Evolutionary conservation across 139 green algal species (phyloP).

Genomic region (Chlorella sp.): DNA sequence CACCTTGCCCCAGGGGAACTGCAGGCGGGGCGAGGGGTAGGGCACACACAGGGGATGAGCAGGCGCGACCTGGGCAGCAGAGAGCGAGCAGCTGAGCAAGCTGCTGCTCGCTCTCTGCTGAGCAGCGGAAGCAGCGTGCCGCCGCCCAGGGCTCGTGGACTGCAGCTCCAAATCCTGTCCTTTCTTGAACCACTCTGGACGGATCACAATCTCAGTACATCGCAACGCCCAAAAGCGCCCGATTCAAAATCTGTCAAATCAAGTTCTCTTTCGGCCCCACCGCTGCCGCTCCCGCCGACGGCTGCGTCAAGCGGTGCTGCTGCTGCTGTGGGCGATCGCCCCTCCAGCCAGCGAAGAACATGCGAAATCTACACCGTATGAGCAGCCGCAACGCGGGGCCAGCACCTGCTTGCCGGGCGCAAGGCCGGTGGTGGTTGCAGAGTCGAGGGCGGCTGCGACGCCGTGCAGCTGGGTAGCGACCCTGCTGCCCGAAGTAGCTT

Average conservation of each 20-base stretch:
- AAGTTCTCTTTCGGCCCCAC: too few relatives aligned
- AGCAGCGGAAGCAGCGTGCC: too few relatives aligned
- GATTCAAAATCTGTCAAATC: too few relatives aligned
- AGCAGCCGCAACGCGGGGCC: not conserved
- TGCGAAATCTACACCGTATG: not conserved
- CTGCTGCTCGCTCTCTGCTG: too few relatives aligned
- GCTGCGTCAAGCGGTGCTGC: not conserved
- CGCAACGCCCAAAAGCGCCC: too few relatives aligned
- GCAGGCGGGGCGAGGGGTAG: not conserved
- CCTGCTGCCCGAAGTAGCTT: not conserved
- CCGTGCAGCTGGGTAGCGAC: not conserved
- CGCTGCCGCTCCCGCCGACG: too few relatives aligned
- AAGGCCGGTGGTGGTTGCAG: slow-evolving; percentile 8
- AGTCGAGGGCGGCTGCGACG: not conserved
- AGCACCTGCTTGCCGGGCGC: slow-evolving; percentile 1
- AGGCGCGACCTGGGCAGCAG: not conserved
- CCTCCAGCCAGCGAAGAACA: not conserved
- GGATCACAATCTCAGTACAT: too few relatives aligned
- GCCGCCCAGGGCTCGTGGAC: too few relatives aligned
- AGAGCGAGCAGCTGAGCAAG: not conserved
- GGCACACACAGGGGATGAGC: not conserved
- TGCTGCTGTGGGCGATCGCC: not conserved
- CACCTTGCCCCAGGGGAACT: slow-evolving; percentile 39
- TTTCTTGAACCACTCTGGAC: too few relatives aligned
- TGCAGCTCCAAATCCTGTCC: too few relatives aligned